These are phyloP conservation scores for Stenocarpella maydis DNA, from an alignment of 2,329 filamentous ascomycete genomes.

Conservation along the genomic window DNA sequence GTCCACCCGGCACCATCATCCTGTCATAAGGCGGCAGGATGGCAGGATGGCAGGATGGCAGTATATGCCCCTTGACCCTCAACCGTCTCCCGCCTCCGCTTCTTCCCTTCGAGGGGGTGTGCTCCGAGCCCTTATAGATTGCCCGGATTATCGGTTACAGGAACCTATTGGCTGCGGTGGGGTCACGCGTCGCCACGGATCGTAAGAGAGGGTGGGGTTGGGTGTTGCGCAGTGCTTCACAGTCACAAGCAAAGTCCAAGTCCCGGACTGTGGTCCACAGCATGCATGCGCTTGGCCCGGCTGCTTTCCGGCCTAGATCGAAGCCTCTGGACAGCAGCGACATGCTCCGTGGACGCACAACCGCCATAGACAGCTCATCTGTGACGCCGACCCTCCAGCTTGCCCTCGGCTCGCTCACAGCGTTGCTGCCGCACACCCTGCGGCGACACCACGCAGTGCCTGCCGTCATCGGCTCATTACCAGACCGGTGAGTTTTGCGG, in stretches of 20 bases:
- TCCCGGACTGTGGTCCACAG: constrained; percentile 7
- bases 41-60: constrained; percentile 10
- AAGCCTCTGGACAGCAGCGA: not conserved
- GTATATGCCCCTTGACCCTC: not conserved
- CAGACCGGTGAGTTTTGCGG: constrained; percentile 27
- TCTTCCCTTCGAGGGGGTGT: constrained; percentile 2
- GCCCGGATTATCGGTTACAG: not conserved
- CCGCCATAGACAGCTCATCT: constrained; percentile 18
- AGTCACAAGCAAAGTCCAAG: constrained; percentile 23
- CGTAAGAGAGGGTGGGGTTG: constrained; percentile 28
- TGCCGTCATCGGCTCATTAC: not conserved
- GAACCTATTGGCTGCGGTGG: constrained; percentile 11
- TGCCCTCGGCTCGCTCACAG: not conserved
- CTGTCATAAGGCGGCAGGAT: constrained; percentile 7
- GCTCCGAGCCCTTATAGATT: constrained; percentile 19
- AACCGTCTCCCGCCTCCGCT: constrained; percentile 17
- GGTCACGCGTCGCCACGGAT: constrained; percentile 21
- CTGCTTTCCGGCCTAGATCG: constrained; percentile 22
- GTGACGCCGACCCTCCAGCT: constrained; percentile 15
- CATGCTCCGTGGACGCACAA: not conserved
- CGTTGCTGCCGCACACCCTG: constrained; percentile 18
- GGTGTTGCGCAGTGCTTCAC: constrained; percentile 17
- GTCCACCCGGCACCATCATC: constrained; percentile 23
- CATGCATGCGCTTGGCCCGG: constrained; percentile 21
- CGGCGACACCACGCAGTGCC: constrained; percentile 16